A percentile compares a stretch with the other conserved stretches of the same genome.
phyloP scores from a whole-genome alignment of 805 yeast species.

The Candida vaughaniae region DNA sequence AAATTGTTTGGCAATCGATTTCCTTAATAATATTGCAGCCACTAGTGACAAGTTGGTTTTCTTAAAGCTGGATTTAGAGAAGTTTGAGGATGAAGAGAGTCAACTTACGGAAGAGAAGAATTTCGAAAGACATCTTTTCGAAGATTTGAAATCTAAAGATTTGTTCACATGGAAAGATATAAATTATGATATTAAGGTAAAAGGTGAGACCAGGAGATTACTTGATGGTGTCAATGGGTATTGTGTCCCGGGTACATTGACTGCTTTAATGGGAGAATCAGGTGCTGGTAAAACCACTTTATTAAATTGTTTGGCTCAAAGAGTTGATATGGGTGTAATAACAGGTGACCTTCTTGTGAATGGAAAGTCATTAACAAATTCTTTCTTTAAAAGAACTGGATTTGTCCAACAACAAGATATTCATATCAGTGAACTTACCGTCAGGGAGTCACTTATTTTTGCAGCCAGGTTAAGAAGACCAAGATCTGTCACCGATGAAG shows the following conservation, averaged over 20 bases:
- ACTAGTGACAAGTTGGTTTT: conserved; percentile 41
- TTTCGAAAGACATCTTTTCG: background rate
- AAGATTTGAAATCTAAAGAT: conserved; percentile 12
- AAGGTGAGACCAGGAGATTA: conserved; percentile 36
- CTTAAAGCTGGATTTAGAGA: conserved; percentile 27
- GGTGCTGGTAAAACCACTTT: conserved; percentile 87
- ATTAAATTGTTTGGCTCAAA: conserved; percentile 68
- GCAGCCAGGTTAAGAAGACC: conserved; percentile 76
- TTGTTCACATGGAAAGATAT: conserved; percentile 41
- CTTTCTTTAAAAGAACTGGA: conserved; percentile 77
- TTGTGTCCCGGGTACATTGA: conserved; percentile 77
- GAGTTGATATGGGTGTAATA: conserved; percentile 68
- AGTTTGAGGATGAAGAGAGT: conserved; percentile 28
- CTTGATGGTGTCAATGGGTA: conserved; percentile 54
- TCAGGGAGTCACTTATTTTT: conserved; percentile 70
- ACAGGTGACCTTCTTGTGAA: conserved; percentile 63
- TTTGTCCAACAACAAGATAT: conserved; percentile 81
- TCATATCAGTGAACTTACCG: conserved; percentile 67
- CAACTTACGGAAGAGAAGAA: conserved; percentile 17
- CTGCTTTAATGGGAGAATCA: conserved; percentile 83
- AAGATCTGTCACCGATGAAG: conserved; percentile 49
- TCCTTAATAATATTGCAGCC: conserved; percentile 40
- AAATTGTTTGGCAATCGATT: conserved; percentile 23
- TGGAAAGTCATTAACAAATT: conserved; percentile 59
- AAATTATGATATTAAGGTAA: conserved; percentile 36